Evolutionary conservation across 345 rosid genomes (phyloP).

Genomic region (Brassica incana): DNA sequence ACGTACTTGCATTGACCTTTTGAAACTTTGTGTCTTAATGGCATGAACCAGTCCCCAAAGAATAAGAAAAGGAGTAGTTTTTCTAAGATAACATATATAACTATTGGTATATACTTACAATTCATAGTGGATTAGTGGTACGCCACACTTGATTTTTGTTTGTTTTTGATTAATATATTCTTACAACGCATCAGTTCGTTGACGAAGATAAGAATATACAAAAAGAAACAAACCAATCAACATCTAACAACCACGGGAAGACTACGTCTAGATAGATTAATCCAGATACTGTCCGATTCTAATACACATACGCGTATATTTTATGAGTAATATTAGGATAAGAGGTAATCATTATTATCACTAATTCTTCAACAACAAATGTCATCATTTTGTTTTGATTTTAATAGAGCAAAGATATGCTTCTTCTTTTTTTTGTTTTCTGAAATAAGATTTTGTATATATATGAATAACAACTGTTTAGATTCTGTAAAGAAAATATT

Average conservation of each 20-base stretch:
- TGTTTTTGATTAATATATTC: background rate
- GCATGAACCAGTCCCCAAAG: constrained; percentile 22
- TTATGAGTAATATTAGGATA: background rate
- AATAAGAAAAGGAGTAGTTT: background rate
- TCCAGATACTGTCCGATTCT: constrained; percentile 17
- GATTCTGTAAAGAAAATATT: background rate
- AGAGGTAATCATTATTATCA: constrained; percentile 19
- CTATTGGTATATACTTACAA: background rate
- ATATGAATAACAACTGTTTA: background rate
- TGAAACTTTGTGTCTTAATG: background rate
- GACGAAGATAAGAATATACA: background rate
- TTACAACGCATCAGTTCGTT: constrained; percentile 12
- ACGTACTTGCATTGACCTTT: constrained; percentile 19
- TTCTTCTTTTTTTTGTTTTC: background rate
- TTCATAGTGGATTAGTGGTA: constrained; percentile 20
- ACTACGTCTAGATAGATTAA: constrained; percentile 14
- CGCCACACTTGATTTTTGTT: constrained; percentile 16
- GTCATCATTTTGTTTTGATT: constrained; percentile 9
- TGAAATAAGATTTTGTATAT: background rate
- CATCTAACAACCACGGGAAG: constrained; percentile 25
- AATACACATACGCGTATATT: constrained; percentile 21
- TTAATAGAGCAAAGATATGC: background rate
- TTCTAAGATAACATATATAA: constrained; percentile 15
- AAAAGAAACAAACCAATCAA: constrained; percentile 21
- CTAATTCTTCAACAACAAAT: background rate